These are phyloP conservation scores for Tolypocladium paradoxum DNA, from an alignment of 2,329 filamentous ascomycete species.

Conservation along the genomic window DNA sequence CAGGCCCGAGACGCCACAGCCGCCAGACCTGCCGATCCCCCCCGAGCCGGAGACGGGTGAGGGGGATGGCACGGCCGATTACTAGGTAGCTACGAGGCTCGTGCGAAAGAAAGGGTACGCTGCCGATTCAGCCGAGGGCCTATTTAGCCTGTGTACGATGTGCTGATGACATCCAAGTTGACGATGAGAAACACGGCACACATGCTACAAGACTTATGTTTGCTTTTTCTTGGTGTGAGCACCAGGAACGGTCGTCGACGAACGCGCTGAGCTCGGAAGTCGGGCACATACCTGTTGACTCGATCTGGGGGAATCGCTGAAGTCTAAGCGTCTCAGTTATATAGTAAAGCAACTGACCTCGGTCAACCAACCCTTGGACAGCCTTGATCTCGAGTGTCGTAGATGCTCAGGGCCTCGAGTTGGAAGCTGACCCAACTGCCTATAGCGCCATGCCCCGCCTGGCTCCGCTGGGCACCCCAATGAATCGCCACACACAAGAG, in stretches of 20 bases:
- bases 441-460: background rate
- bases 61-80: constrained; percentile 20
- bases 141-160: background rate
- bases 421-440: too few species aligned
- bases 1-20: constrained; percentile 19
- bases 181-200: background rate
- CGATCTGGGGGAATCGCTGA: background rate
- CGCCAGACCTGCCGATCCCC: constrained; percentile 16
- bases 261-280: background rate
- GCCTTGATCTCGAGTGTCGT: background rate
- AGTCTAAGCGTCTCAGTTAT: background rate
- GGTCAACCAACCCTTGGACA: background rate
- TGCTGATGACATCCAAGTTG: background rate
- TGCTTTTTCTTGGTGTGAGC: background rate
- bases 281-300: background rate
- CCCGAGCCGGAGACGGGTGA: constrained; percentile 18
- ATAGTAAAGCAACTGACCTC: background rate
- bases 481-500: background rate
- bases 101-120: background rate
- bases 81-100: constrained; percentile 1
- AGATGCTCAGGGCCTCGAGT: background rate
- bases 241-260: too few species aligned
- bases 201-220: background rate
- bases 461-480: background rate
- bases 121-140: background rate